Conservation (phyloP, 495 filamentous ascomycete genomes). For the Hyaloscypha bicolor region DNA sequence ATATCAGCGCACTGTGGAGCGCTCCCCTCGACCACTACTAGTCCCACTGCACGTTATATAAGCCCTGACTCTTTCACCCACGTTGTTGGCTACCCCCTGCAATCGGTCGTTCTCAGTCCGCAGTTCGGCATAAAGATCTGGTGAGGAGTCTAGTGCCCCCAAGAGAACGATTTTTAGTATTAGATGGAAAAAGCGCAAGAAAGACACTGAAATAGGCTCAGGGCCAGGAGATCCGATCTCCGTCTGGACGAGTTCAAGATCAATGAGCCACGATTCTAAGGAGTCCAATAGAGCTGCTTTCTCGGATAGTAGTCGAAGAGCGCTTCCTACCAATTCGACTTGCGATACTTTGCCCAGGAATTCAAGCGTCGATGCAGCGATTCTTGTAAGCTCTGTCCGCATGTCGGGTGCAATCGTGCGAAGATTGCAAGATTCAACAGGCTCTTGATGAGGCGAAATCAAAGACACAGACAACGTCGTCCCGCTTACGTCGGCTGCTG, state of each 20-base stretch:
- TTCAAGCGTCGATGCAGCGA: slow-evolving; percentile 37
- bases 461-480: slow-evolving; percentile 29
- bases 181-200: slow-evolving; percentile 40
- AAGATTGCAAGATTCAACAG: slow-evolving; percentile 30
- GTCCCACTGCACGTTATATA: slow-evolving; percentile 34
- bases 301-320: slow-evolving; percentile 39
- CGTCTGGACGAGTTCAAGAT: slow-evolving; percentile 36
- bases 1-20: slow-evolving; percentile 33
- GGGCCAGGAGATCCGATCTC: slow-evolving; percentile 27
- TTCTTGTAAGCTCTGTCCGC: slow-evolving; percentile 39
- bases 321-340: slow-evolving; percentile 35
- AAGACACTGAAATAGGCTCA: slow-evolving; percentile 41
- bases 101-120: slow-evolving; percentile 37
- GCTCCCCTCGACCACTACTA: slow-evolving; percentile 28
- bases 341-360: slow-evolving; percentile 39
- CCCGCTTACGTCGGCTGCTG: slow-evolving; percentile 30
- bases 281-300: slow-evolving; percentile 38
- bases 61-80: slow-evolving; percentile 36
- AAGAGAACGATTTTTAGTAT: slow-evolving; percentile 40
- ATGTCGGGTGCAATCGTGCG: slow-evolving; percentile 40
- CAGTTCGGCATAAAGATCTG: slow-evolving; percentile 35
- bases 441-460: slow-evolving; percentile 34
- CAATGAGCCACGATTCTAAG: slow-evolving; percentile 38
- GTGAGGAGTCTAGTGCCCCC: slow-evolving; percentile 36
- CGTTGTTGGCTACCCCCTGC: slow-evolving; percentile 35